A percentile compares a stretch with the other conserved stretches of the same genome.
phyloP scores from a whole-genome alignment of 306 rosid species.

The Cucurbita maxima region DNA sequence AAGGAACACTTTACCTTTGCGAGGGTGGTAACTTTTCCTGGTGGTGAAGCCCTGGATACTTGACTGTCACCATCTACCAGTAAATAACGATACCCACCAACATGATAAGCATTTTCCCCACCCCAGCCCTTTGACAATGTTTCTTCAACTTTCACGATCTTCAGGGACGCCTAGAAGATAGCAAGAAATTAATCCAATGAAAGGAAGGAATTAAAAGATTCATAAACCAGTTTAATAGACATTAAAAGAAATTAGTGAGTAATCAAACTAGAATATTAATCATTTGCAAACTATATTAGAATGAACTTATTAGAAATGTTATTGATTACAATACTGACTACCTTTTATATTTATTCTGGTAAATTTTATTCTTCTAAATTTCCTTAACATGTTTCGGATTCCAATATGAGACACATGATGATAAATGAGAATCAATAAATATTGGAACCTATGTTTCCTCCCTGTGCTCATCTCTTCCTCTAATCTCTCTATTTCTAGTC shows the following conservation, averaged over 20 bases:
- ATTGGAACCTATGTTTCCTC: neutral
- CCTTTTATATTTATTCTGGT: neutral
- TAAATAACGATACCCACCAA: conserved; percentile 80
- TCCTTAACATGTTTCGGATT: neutral
- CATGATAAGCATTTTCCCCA: conserved; percentile 97
- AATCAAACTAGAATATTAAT: neutral
- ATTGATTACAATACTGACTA: neutral
- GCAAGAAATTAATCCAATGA: conserved; percentile 14
- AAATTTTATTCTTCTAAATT: neutral
- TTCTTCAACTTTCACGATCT: conserved; percentile 84
- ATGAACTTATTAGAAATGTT: neutral
- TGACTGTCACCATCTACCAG: conserved; percentile 69
- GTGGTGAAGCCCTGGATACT: conserved; percentile 90
- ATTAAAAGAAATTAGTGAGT: neutral
- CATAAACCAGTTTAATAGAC: neutral
- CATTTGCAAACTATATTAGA: neutral
- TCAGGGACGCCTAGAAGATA: conserved; percentile 51
- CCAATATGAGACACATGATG: neutral
- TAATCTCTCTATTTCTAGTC: neutral
- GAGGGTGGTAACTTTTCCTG: conserved; percentile 82
- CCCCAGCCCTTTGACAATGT: conserved; percentile 96
- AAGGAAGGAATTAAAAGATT: neutral
- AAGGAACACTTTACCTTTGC: conserved; percentile 42
- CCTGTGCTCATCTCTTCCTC: neutral
- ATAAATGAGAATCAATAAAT: neutral